Percentiles rank a stretch among this genome's conserved stretches.
phyloP scores from a whole-genome alignment of 2,329 filamentous ascomycete species.

The Aspergillus sp. region DNA sequence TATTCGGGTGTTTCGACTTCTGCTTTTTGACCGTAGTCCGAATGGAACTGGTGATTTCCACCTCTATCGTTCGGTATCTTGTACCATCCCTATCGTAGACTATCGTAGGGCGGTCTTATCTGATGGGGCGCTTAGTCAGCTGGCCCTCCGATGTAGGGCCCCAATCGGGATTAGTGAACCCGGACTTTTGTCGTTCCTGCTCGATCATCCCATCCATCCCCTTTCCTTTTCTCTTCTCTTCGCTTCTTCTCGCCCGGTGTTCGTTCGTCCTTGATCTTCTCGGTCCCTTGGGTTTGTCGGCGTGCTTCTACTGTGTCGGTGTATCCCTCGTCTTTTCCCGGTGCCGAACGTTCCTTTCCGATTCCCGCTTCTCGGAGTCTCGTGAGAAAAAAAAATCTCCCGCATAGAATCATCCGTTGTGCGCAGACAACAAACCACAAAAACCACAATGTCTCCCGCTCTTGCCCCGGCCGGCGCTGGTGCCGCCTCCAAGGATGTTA shows the following conservation, averaged over 20 bases:
- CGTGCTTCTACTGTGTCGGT: background rate
- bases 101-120: background rate
- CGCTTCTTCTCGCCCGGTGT: background rate
- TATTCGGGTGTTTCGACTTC: conserved; percentile 14
- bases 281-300: background rate
- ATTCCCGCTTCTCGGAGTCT: conserved; percentile 1
- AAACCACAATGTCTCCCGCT: conserved; percentile 56
- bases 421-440: conserved; percentile 3
- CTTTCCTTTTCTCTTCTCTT: background rate
- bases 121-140: background rate
- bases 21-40: background rate
- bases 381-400: conserved; percentile 9
- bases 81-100: no score
- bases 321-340: conserved; percentile 3
- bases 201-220: background rate
- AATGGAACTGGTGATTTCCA: no score
- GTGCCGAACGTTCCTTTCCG: conserved; percentile 1
- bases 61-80: no score
- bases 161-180: background rate
- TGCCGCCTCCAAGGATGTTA: conserved; percentile 58
- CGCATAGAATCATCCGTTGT: conserved; percentile 7
- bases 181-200: background rate
- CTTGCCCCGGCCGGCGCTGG: conserved; percentile 35
- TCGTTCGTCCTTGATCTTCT: background rate
- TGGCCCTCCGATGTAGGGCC: background rate